Evolutionary conservation across 495 filamentous ascomycete species (phyloP).

Genomic region (Penicillium verhagenii): DNA sequence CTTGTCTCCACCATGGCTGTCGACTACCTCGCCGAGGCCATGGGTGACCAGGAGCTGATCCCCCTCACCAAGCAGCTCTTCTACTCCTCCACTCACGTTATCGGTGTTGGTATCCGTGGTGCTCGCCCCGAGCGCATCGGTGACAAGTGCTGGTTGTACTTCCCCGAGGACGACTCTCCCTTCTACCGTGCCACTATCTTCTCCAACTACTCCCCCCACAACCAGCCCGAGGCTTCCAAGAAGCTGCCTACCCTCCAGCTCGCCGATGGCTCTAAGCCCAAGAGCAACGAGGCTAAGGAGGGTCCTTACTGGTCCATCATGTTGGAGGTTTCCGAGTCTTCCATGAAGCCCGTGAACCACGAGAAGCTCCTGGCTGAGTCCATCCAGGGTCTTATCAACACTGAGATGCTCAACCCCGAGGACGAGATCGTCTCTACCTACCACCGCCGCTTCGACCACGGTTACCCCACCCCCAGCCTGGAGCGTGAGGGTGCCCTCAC

Average conservation of each 20-base stretch:
- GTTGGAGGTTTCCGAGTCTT: slow-evolving; percentile 96
- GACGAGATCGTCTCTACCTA: slow-evolving; percentile 99
- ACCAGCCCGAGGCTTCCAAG: slow-evolving; percentile 78
- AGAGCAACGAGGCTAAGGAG: slow-evolving; percentile 63
- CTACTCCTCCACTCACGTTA: slow-evolving; percentile 96
- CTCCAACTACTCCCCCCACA: slow-evolving; percentile 99
- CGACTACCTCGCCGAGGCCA: slow-evolving; percentile 81
- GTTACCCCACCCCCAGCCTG: slow-evolving; percentile 92
- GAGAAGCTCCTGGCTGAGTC: slow-evolving; percentile 80
- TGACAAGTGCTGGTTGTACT: slow-evolving; percentile 99
- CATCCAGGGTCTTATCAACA: slow-evolving; percentile 96
- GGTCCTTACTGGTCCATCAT: slow-evolving; percentile 99
- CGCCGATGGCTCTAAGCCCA: slow-evolving; percentile 78
- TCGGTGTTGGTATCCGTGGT: slow-evolving; percentile 93
- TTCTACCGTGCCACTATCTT: slow-evolving; percentile 99
- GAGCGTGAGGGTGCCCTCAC: slow-evolving; percentile 95
- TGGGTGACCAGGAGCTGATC: slow-evolving; percentile 81
- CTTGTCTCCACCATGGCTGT: slow-evolving; percentile 96
- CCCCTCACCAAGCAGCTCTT: slow-evolving; percentile 86
- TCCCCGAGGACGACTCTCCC: slow-evolving; percentile 97
- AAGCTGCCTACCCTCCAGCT: slow-evolving; percentile 86
- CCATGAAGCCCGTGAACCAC: slow-evolving; percentile 88
- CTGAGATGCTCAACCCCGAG: slow-evolving; percentile 82
- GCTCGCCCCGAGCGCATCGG: slow-evolving; percentile 92
- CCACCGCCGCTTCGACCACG: slow-evolving; percentile 98